Conservation (phyloP, 768 basidiomycete genomes). For the Pleurotus platypus region DNA sequence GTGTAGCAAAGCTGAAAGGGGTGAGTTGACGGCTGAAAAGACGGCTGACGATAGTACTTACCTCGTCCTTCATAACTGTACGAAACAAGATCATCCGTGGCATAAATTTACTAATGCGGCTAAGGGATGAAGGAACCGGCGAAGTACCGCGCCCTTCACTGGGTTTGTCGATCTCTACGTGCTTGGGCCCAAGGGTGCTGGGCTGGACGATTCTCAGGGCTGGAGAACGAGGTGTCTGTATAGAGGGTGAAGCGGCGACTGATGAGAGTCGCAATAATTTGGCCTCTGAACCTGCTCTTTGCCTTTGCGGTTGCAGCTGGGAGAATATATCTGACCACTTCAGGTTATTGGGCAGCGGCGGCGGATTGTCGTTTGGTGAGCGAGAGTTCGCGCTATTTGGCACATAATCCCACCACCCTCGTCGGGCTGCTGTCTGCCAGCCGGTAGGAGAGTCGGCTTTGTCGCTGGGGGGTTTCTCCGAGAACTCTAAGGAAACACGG, state of each 20-base stretch:
- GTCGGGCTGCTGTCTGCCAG: conserved; percentile 20
- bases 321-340: background rate
- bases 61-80: conserved; percentile 61
- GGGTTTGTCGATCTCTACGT: background rate
- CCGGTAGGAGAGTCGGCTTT: conserved; percentile 21
- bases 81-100: conserved; percentile 52
- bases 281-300: conserved; percentile 1
- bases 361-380: conserved; percentile 2
- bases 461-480: conserved; percentile 35
- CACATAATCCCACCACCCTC: conserved; percentile 59
- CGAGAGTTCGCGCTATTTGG: conserved; percentile 17
- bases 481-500: conserved; percentile 48
- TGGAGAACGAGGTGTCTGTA: conserved; percentile 11
- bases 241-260: conserved; percentile 1
- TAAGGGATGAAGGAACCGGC: conserved; percentile 29
- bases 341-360: background rate
- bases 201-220: conserved; percentile 13
- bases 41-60: conserved; percentile 20
- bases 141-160: conserved; percentile 14
- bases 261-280: background rate
- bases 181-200: background rate
- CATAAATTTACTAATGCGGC: conserved; percentile 44
- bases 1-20: conserved; percentile 47
- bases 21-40: no score
- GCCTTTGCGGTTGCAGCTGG: background rate